phyloP scores from a whole-genome alignment of 345 rosid species.

The Punica granatum region DNA sequence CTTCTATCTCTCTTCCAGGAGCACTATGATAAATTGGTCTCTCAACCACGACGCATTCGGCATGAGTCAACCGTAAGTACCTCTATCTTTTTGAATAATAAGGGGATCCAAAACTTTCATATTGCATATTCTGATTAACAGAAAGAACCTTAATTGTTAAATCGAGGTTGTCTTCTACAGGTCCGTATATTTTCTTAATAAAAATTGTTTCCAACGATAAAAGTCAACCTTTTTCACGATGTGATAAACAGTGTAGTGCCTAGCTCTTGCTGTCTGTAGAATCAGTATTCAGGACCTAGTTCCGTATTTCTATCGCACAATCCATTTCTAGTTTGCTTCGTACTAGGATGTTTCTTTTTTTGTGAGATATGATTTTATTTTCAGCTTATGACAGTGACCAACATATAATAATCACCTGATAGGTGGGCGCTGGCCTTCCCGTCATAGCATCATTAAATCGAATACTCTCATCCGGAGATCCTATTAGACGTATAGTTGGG shows the following conservation, averaged over 20 bases:
- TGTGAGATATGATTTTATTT: background rate
- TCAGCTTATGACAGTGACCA: background rate
- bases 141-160: background rate
- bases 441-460: constrained; percentile 76
- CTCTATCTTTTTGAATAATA: background rate
- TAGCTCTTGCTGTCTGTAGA: background rate
- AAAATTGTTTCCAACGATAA: background rate
- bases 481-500: constrained; percentile 55
- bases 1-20: constrained; percentile 38
- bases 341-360: background rate
- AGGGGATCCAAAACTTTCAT: background rate
- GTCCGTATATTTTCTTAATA: background rate
- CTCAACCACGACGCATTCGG: constrained; percentile 53
- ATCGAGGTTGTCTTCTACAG: background rate
- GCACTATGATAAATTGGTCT: constrained; percentile 57
- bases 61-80: constrained; percentile 88
- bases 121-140: background rate
- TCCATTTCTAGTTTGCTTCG: background rate
- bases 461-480: constrained; percentile 73
- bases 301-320: background rate
- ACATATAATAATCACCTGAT: background rate
- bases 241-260: background rate
- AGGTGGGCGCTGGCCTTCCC: constrained; percentile 99
- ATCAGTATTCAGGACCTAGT: background rate
- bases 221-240: background rate